Evolutionary conservation across 108 stramenopile species (phyloP).

Genomic region (Chaetoceros tenuissimus): DNA sequence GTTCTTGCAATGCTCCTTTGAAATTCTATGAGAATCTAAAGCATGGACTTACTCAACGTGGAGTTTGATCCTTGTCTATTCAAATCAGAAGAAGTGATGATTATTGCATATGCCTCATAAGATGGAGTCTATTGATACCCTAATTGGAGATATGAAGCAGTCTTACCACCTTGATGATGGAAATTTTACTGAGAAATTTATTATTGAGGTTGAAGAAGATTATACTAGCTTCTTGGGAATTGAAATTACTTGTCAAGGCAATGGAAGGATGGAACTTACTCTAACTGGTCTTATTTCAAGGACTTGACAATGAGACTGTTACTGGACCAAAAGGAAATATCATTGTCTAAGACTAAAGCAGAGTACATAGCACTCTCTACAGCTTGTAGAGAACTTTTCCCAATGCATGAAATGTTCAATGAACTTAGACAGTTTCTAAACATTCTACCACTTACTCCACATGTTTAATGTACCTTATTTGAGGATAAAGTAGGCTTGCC

Average conservation of each 20-base stretch:
- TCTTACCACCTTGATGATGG: not conserved
- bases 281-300: slow-evolving; percentile 13
- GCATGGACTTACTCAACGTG: not conserved
- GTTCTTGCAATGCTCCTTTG: slow-evolving; percentile 7
- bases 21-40: slow-evolving; percentile 15
- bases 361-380: too few species aligned
- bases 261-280: slow-evolving; percentile 4
- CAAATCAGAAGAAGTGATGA: not conserved
- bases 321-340: too few species aligned
- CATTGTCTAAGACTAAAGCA: too few species aligned
- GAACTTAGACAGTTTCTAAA: too few species aligned
- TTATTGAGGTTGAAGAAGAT: slow-evolving; percentile 3
- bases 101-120: not conserved
- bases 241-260: slow-evolving; percentile 6
- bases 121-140: slow-evolving; percentile 2
- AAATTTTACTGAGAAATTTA: not conserved
- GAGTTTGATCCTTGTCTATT: slow-evolving; percentile 13
- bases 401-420: too few species aligned
- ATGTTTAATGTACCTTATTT: too few species aligned
- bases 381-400: too few species aligned
- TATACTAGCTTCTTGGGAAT: slow-evolving; percentile 34
- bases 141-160: not conserved
- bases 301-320: too few species aligned
- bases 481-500: too few species aligned
- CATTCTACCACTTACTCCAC: too few species aligned